phyloP scores from a whole-genome alignment of 805 yeast genomes.

The Geotrichum ghanense region DNA sequence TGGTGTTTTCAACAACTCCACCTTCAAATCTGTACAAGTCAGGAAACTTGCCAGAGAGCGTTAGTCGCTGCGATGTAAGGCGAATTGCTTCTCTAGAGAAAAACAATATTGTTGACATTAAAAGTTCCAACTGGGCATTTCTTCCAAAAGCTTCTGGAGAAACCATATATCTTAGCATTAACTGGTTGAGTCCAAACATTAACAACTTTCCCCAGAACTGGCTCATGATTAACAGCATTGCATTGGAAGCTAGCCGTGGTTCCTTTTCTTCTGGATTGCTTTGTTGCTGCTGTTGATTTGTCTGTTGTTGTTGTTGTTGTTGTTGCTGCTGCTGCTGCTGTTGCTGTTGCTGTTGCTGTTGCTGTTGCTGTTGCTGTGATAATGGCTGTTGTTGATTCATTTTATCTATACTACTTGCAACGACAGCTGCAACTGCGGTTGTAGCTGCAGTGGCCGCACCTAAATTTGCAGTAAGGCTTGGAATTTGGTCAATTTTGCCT shows the following conservation, averaged over 20 bases:
- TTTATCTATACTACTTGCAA: too few relatives aligned
- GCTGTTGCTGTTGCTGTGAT: neutral
- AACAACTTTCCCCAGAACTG: slow-evolving; percentile 61
- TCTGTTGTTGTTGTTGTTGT: neutral
- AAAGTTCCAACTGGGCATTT: slow-evolving; percentile 66
- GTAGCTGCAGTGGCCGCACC: neutral
- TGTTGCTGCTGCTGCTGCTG: neutral
- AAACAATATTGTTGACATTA: slow-evolving; percentile 58
- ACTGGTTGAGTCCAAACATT: slow-evolving; percentile 69
- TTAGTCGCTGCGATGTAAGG: slow-evolving; percentile 54
- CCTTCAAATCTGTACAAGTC: slow-evolving; percentile 31
- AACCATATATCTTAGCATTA: slow-evolving; percentile 48
- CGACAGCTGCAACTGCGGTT: too few relatives aligned
- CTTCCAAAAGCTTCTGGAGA: slow-evolving; percentile 72
- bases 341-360: neutral
- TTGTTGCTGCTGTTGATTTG: neutral
- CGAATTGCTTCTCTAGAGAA: slow-evolving; percentile 78
- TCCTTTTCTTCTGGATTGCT: neutral
- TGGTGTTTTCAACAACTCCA: slow-evolving; percentile 27
- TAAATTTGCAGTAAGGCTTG: neutral
- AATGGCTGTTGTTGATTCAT: neutral
- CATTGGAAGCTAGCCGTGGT: slow-evolving; percentile 33
- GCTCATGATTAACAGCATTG: slow-evolving; percentile 56
- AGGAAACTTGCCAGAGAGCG: slow-evolving; percentile 19
- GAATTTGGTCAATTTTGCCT: neutral